Base-by-base conservation (phyloP, 2,329 filamentous ascomycete genomes). In the Aspergillus novofumigatus region DNA sequence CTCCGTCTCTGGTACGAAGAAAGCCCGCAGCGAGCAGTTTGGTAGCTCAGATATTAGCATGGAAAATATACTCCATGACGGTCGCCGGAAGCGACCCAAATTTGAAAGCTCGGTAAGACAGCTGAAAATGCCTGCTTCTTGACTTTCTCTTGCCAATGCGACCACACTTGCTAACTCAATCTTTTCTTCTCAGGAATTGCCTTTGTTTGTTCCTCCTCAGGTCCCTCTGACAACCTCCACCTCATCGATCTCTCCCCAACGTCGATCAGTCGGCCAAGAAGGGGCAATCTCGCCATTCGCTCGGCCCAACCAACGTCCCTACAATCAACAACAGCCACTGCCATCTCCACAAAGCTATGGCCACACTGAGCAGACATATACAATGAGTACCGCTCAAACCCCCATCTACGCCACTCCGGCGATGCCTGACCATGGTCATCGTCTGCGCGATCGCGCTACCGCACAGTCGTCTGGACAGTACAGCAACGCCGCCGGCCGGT, bases 41-140 rank as follows among this genome's bases (percentile, higher is more conserved):
- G 92, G 91, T 51, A 97, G 91, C 72, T 96, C 94, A 17, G 94
- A 99, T 67, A 99, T 99, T 70, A 97, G 93, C 73, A 86, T 97
- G 65, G 92, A 97, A 67, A 99, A 99, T 73, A 97, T 99, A 75
- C 90, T 99, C 60, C 93, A 97, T 77, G 94, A 95, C 70, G 92
- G 93, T 65, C 88, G 94, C 75, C 88, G 94, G 72, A 97, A 97
- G 81, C 86, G 92, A 70, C 91, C 93, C 68, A 97, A 96, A 77
- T 88, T 88, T 78, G 93, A 97, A 75, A 97, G 93, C 80, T 97
- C 93, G 77, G 93, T 97, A 88, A 87, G 93, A 28, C 50, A 54
- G 48, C 49, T 56, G 35, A 28, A 21, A 53, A 54, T 51, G 48
- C 45, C 51, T 51, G 44, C 48, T 53, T 17, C 52, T 63, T 63